phyloP scores from a whole-genome alignment of 2,329 filamentous ascomycete species.

The Chrysosporium queenslandicum region DNA sequence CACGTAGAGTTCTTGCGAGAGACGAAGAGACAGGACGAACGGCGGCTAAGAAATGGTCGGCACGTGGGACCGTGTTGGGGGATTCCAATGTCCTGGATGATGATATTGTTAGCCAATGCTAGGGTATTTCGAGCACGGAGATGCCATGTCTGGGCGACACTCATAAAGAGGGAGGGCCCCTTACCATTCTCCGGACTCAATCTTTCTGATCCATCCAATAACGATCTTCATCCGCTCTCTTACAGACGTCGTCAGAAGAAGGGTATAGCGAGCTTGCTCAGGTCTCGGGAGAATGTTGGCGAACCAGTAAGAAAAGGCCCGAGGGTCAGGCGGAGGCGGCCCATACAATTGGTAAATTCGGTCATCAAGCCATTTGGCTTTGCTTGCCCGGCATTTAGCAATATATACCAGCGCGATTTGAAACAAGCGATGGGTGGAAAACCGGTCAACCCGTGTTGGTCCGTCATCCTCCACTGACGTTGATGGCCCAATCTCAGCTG shows the following conservation, averaged over 20 bases:
- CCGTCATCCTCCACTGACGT: slow-evolving; percentile 5
- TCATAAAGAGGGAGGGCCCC: slow-evolving; percentile 24
- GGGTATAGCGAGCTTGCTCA: slow-evolving; percentile 66
- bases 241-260: slow-evolving; percentile 65
- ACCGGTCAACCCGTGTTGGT: slow-evolving; percentile 16
- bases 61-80: not conserved
- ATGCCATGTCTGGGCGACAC: too few relatives aligned
- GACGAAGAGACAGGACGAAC: slow-evolving; percentile 39
- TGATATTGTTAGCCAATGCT: not conserved
- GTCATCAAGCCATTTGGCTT: slow-evolving; percentile 64
- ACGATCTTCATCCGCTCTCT: slow-evolving; percentile 74
- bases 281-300: slow-evolving; percentile 68
- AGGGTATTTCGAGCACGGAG: too few relatives aligned
- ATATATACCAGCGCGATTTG: slow-evolving; percentile 58
- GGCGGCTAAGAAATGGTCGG: slow-evolving; percentile 25
- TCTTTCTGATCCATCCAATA: slow-evolving; percentile 63
- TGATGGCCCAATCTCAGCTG: slow-evolving; percentile 47
- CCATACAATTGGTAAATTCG: slow-evolving; percentile 66
- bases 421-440: slow-evolving; percentile 45
- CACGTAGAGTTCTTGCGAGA: slow-evolving; percentile 26
- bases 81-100: not conserved
- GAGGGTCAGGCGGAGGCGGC: slow-evolving; percentile 63
- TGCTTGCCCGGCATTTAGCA: slow-evolving; percentile 54
- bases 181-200: slow-evolving; percentile 63
- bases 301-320: slow-evolving; percentile 81